Percentiles rank a stretch among this genome's conserved stretches.
Evolutionary conservation across 2,329 filamentous ascomycete genomes (phyloP).

Genomic region (Fusarium falciforme): DNA sequence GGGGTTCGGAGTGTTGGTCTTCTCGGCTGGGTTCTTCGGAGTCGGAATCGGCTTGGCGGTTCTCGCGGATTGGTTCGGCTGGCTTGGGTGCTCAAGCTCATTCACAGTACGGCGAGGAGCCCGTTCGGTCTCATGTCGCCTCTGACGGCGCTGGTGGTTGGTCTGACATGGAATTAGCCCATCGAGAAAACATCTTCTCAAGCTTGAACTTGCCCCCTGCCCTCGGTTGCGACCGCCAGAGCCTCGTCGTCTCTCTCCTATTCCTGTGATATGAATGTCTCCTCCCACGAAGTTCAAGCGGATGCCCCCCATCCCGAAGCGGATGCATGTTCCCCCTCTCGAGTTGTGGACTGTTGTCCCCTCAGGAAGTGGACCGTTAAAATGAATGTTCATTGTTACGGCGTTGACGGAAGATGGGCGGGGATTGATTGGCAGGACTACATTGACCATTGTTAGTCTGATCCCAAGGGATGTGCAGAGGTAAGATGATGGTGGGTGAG

Average conservation of each 20-base stretch:
- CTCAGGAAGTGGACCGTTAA: not conserved
- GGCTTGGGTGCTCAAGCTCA: not conserved
- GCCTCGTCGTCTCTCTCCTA: not conserved
- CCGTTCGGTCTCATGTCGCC: not conserved
- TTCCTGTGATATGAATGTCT: not conserved
- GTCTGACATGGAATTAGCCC: not conserved
- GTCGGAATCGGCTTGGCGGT: not conserved
- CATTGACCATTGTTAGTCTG: not conserved
- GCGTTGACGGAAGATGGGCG: not conserved
- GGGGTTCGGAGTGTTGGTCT: not conserved
- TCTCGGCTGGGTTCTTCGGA: not conserved
- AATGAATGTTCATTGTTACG: not conserved
- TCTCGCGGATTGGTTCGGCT: not conserved
- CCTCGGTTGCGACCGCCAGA: not conserved
- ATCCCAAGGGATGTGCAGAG: not conserved
- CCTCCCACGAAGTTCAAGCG: not conserved
- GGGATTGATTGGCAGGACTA: not conserved
- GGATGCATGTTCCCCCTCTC: not conserved
- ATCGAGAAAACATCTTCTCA: not conserved
- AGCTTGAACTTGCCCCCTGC: not conserved
- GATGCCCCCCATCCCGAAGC: not conserved
- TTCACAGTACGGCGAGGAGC: not conserved
- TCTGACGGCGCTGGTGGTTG: not conserved
- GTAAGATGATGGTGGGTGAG: not conserved
- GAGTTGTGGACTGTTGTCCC: not conserved